Percentiles rank a stretch among this genome's conserved stretches.
Conservation (phyloP, 1,139 yeast species). For the Magnusiomyces sp. region DNA sequence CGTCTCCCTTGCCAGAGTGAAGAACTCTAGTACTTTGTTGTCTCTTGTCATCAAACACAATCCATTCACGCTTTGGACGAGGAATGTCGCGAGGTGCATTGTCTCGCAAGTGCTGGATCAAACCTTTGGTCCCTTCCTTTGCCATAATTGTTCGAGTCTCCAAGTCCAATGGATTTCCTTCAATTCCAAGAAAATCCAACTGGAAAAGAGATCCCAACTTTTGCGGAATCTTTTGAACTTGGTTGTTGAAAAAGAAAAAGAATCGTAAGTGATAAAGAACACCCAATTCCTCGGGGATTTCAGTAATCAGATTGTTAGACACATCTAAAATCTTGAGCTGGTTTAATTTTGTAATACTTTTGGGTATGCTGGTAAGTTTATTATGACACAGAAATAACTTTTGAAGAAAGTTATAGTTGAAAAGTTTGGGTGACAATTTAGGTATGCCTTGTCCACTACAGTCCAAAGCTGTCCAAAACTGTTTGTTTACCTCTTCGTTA, state of each 20-base stretch:
- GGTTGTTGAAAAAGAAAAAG: constrained; percentile 81
- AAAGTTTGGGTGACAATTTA: constrained; percentile 61
- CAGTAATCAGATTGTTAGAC: constrained; percentile 63
- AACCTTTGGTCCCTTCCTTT: constrained; percentile 77
- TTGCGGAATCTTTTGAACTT: constrained; percentile 63
- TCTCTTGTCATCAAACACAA: constrained; percentile 68
- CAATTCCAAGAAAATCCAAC: constrained; percentile 79
- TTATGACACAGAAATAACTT: constrained; percentile 84
- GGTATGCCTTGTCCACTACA: constrained; percentile 81
- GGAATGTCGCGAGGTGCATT: constrained; percentile 58
- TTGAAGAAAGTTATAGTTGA: constrained; percentile 78
- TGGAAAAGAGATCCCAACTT: constrained; percentile 84
- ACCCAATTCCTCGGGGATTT: constrained; percentile 77
- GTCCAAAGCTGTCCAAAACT: constrained; percentile 92
- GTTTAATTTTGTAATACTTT: constrained; percentile 57
- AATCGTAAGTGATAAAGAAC: constrained; percentile 71
- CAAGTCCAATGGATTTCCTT: constrained; percentile 80
- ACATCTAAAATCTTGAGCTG: constrained; percentile 79
- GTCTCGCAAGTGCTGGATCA: constrained; percentile 75
- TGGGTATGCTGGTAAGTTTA: constrained; percentile 60
- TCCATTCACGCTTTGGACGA: constrained; percentile 76
- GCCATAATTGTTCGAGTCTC: constrained; percentile 60
- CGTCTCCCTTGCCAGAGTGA: not conserved
- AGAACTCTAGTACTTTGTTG: not conserved
- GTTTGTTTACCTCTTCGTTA: constrained; percentile 62